phyloP scores from a whole-genome alignment of 2,329 filamentous ascomycete genomes.

The Neobulgaria alba region DNA sequence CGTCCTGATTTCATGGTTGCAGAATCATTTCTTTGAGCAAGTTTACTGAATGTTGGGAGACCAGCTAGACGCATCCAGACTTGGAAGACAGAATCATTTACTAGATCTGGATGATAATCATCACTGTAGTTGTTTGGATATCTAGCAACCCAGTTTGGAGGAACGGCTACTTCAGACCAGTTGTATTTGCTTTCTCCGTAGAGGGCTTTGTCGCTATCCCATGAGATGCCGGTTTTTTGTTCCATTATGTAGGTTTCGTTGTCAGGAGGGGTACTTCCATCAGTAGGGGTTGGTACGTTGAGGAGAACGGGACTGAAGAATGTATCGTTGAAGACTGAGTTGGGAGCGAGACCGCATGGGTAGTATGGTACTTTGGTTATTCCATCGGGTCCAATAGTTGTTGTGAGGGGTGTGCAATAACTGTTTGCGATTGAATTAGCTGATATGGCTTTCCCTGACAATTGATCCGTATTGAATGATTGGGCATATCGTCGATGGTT shows the following conservation, averaged over 20 bases:
- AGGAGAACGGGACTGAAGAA: slow-evolving; percentile 58
- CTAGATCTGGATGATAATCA: slow-evolving; percentile 56
- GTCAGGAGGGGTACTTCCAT: no score
- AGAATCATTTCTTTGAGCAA: slow-evolving; percentile 74
- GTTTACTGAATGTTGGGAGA: slow-evolving; percentile 87
- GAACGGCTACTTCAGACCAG: slow-evolving; percentile 60
- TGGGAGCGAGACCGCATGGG: slow-evolving; percentile 91
- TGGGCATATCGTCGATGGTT: slow-evolving; percentile 96
- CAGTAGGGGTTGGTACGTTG: slow-evolving; percentile 35
- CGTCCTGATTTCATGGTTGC: slow-evolving; percentile 57
- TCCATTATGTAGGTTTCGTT: slow-evolving; percentile 62
- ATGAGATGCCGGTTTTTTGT: slow-evolving; percentile 65
- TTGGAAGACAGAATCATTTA: slow-evolving; percentile 76
- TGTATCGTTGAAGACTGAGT: slow-evolving; percentile 94
- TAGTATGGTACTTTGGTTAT: slow-evolving; percentile 61
- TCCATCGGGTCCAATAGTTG: slow-evolving; percentile 28
- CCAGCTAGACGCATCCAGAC: slow-evolving; percentile 99
- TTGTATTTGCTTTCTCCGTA: slow-evolving; percentile 66
- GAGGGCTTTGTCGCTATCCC: slow-evolving; percentile 72
- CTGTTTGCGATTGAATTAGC: slow-evolving; percentile 54
- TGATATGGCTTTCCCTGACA: slow-evolving; percentile 61
- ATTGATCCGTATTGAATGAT: slow-evolving; percentile 74
- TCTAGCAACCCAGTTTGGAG: slow-evolving; percentile 72
- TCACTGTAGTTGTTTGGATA: slow-evolving; percentile 65
- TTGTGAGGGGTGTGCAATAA: slow-evolving; percentile 66